Percentiles rank a stretch among this genome's conserved stretches.
These are phyloP conservation scores for Leishmania major DNA, from an alignment of 208 protist species.

Conservation along the genomic window DNA sequence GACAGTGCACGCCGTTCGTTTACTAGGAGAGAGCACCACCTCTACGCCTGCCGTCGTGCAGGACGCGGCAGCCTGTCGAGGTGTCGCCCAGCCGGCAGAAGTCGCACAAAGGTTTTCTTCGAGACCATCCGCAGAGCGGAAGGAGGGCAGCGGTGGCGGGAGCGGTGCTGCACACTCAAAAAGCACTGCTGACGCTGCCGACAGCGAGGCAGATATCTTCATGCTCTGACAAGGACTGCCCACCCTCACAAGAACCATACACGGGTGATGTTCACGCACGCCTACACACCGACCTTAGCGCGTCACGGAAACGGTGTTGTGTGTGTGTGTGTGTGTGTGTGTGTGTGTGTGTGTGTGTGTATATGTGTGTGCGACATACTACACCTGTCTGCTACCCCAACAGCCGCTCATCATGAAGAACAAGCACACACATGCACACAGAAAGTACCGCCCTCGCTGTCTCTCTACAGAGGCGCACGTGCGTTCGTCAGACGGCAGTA, in stretches of 20 bases:
- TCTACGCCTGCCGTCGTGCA: constrained; percentile 4
- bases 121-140: not conserved
- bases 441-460: too few species aligned
- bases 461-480: not conserved
- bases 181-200: constrained; percentile 15
- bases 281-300: not conserved
- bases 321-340: not conserved
- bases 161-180: constrained; percentile 3
- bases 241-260: not conserved
- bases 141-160: not conserved
- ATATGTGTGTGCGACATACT: not conserved
- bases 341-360: constrained; percentile 6
- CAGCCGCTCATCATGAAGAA: not conserved
- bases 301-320: not conserved
- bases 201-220: constrained; percentile 37
- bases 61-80: not conserved
- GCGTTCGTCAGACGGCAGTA: not conserved
- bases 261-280: not conserved
- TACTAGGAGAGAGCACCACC: constrained; percentile 19
- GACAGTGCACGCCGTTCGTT: constrained; percentile 5
- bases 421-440: not conserved
- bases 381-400: not conserved
- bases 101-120: not conserved
- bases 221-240: constrained; percentile 5
- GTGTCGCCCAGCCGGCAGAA: too few species aligned